A percentile compares a stretch with the other conserved stretches of the same genome.
These are phyloP conservation scores for Rosa persica DNA, from an alignment of 306 rosid genomes.

Conservation along the genomic window DNA sequence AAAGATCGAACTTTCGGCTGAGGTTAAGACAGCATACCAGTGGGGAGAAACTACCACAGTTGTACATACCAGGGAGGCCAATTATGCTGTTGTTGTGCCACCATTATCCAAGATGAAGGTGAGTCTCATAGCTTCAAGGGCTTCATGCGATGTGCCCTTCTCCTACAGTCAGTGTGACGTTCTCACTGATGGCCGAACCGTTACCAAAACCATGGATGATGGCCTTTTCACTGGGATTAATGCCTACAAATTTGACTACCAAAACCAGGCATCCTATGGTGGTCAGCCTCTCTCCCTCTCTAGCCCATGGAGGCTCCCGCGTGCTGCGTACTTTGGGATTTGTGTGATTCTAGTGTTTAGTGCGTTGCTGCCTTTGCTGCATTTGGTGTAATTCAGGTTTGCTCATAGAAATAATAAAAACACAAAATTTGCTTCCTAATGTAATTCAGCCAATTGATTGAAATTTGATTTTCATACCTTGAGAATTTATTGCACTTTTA, in stretches of 20 bases:
- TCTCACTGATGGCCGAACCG: conserved; percentile 7
- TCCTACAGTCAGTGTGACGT: conserved; percentile 9
- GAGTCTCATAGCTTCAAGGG: not conserved
- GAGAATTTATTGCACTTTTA: no score
- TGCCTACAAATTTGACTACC: conserved; percentile 1
- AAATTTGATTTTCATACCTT: no score
- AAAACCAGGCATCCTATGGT: not conserved
- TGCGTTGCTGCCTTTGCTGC: not conserved
- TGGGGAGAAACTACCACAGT: not conserved
- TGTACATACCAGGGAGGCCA: conserved; percentile 3
- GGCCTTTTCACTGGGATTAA: conserved; percentile 14
- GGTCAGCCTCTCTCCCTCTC: not conserved
- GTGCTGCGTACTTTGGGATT: not conserved
- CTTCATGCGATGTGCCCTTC: conserved; percentile 12
- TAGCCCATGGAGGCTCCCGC: not conserved
- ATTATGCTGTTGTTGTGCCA: not conserved
- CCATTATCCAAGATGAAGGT: not conserved
- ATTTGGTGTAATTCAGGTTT: no score
- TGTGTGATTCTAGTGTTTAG: not conserved
- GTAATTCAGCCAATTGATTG: no score
- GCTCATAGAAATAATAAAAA: no score
- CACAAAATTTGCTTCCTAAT: no score
- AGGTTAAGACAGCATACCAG: not conserved
- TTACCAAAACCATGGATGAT: not conserved
- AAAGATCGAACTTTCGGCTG: not conserved